These are phyloP conservation scores for Paecilomyces sp. DNA, from an alignment of 2,329 filamentous ascomycete species.

Conservation along the genomic window DNA sequence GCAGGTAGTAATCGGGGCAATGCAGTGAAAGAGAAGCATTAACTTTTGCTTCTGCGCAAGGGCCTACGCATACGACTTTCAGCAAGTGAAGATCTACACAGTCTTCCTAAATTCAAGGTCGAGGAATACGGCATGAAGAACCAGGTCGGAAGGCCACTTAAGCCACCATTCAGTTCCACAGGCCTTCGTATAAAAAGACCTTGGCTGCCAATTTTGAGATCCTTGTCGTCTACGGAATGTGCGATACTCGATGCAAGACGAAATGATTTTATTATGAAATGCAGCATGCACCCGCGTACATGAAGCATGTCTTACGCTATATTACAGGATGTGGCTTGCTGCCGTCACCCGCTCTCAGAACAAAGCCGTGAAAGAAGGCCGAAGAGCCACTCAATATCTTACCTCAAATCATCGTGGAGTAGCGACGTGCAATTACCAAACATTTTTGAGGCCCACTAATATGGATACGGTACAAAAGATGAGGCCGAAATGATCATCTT, in stretches of 20 bases:
- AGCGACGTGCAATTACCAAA: background rate
- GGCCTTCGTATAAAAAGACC: no score
- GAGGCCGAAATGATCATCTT: background rate
- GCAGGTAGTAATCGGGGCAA: background rate
- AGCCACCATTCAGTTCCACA: no score
- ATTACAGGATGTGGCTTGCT: background rate
- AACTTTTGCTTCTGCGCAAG: background rate
- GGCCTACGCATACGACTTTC: no score
- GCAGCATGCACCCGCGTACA: background rate
- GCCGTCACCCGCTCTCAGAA: background rate
- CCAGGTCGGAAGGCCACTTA: no score
- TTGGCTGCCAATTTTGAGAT: no score
- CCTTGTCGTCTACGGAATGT: background rate
- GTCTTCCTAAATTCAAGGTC: no score
- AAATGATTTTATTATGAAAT: background rate
- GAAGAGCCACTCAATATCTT: background rate
- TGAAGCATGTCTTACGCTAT: background rate
- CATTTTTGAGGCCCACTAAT: background rate
- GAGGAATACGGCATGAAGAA: no score
- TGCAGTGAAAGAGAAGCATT: background rate
- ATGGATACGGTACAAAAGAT: background rate
- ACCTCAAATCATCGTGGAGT: background rate
- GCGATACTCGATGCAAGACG: background rate
- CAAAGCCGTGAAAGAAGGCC: background rate
- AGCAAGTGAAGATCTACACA: no score